Base-by-base conservation (phyloP, 306 rosid genomes). In the Purshia tridentata region DNA sequence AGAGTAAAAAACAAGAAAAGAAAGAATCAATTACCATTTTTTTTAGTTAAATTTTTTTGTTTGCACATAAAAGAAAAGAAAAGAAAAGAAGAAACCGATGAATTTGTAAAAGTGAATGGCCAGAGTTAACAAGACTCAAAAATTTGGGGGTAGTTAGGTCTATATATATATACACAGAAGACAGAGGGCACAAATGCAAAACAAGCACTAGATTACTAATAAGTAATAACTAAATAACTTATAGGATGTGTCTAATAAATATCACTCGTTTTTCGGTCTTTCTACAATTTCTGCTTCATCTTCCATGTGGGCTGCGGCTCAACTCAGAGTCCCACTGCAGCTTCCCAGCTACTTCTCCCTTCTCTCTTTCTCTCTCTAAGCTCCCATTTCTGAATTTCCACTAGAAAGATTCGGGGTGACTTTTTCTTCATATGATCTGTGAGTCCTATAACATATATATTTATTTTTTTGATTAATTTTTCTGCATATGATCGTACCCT, bases 281-380 rank as follows among this genome's bases (percentile, higher is more conserved):
- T 62, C 70, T 44, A n/a, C 69, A 70, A 73, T 29, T 88, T 74
- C 79, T 37, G 54, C 81, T 69, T 9, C 69, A 35, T 81, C 44
- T 42, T 87, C 83, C 94, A 84, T 79, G 94, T 86, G 91, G 55
- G 65, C 18, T 44, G 65, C 44, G 50, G 78, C 77, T 74, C 76
- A 35, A 29, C 35, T 29, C 35, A 1, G 2, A 76, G 64, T 73
- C 57, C 77, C 80, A 67, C 84, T 72, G 86, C 90, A 78, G 62
- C 80, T 82, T 84, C 83, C 78, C 29, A 19, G 72, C 72, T 76
- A 13, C 80, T 85, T 6, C 18, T 23, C 16, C 2, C 40, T 70
- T 5, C 20, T 68, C 59, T 78, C 86, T 81, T 62, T 70, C 74
- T 74, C 67, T 63, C 44, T 63, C 73, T 66, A 35, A 71, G 70